Evolutionary conservation across 2,329 filamentous ascomycete species (phyloP).

Genomic region (Chalaropsis thielavioides): DNA sequence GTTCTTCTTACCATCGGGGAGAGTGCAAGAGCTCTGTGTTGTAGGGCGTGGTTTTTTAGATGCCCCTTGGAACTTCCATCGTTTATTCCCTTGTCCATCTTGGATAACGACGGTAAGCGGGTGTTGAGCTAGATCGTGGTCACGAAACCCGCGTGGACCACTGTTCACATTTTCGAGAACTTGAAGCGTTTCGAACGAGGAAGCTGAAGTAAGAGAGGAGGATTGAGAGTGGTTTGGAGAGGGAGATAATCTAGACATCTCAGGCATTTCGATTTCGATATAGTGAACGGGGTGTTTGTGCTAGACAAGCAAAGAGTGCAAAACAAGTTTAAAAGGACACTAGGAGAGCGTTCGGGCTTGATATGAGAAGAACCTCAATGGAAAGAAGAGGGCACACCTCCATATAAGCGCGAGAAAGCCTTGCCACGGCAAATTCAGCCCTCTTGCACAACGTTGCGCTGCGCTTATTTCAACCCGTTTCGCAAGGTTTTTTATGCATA

Average conservation of each 20-base stretch:
- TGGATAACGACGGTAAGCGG: background rate
- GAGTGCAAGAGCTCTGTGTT: background rate
- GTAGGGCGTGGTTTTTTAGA: background rate
- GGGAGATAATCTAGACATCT: background rate
- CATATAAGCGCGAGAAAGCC: background rate
- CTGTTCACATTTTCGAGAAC: background rate
- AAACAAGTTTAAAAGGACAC: background rate
- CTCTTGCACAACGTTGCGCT: background rate
- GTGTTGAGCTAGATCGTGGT: background rate
- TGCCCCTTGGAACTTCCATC: background rate
- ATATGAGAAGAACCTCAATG: background rate
- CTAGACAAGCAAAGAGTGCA: background rate
- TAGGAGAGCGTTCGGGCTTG: background rate
- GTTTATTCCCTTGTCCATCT: background rate
- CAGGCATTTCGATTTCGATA: background rate
- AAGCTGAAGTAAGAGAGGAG: background rate
- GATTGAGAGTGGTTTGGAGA: background rate
- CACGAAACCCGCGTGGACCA: background rate
- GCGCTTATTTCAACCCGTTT: background rate
- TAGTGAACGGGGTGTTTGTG: background rate
- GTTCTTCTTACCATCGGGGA: slow-evolving; percentile 17
- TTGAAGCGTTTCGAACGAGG: background rate
- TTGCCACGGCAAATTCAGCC: background rate
- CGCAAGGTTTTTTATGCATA: background rate
- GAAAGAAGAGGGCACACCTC: background rate